Conservation (phyloP, 75 land plant species). For the Pinus albicaulis region DNA sequence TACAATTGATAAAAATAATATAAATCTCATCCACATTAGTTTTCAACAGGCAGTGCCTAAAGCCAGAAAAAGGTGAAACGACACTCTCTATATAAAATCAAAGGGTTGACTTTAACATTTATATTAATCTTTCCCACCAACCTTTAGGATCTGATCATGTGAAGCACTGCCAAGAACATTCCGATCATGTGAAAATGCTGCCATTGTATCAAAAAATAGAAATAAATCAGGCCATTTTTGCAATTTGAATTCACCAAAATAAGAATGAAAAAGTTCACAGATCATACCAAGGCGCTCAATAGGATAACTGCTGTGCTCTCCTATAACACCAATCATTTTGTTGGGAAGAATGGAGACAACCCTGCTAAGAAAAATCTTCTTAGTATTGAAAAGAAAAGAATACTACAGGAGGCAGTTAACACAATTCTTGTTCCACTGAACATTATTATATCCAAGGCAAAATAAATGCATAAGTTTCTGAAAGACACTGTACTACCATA, state of each 20-base stretch:
- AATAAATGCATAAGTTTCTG: not conserved
- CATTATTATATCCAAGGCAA: not conserved
- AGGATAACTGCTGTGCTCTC: conserved; percentile 92
- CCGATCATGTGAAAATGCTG: conserved; percentile 82
- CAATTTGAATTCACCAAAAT: not conserved
- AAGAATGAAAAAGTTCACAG: not conserved
- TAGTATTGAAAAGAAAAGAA: not conserved
- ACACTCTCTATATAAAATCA: not conserved
- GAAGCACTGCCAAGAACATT: conserved; percentile 85
- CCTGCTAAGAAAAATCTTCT: conserved; percentile 21
- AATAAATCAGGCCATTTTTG: not conserved
- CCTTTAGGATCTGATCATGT: conserved; percentile 87
- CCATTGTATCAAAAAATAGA: not conserved
- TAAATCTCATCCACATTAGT: not conserved
- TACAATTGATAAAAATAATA: not conserved
- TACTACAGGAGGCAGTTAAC: not conserved
- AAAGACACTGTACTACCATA: no score
- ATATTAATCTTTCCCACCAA: conserved; percentile 10
- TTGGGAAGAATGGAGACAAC: conserved; percentile 86
- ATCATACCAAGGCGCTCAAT: conserved; percentile 84
- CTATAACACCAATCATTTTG: conserved; percentile 86
- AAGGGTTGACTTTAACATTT: conserved; percentile 3
- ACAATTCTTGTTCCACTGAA: not conserved
- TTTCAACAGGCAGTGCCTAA: not conserved
- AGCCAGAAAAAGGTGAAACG: not conserved